Base-by-base conservation (phyloP, 1,139 yeast genomes). In the Suhomyces chickasaworum region DNA sequence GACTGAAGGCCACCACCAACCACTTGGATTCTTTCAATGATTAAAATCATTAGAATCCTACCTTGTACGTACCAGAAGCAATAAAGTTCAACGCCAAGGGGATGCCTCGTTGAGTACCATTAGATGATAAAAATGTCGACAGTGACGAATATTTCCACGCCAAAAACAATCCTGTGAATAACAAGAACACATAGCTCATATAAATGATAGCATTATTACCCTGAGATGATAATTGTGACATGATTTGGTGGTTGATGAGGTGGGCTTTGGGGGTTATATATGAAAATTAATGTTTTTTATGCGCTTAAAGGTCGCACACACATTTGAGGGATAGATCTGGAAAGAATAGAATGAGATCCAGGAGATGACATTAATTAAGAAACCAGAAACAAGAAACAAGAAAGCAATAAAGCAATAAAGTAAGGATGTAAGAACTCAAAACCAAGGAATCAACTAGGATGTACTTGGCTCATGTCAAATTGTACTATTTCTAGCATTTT, bases 71-170 rank as follows among this genome's bases (percentile, higher is more conserved):
- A 80, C 95, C 95, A 56, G 95, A 84, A 43, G 97, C 97, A 50
- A 89, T 81, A 61, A 89, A 89, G 63, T 89, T 89, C 51, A 89
- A 71, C 0, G 96, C 87, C 54, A 89, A 70, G 0, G 96, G 96
- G n/a, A 87, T 39, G 22, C 89, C 95, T 44, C 76, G 73, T 59
- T 88, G 90, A 3, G 96, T 84, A 15, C 93, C 87, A 65, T 89
- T 89, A 1, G 90, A 84, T 1, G 89, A 75, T 45, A 89, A 67
- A 58, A 86, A 89, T 2, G 81, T 75, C 37, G 74, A 71, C 44
- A 73, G 71, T 30, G 73, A 68, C 35, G 75, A 68, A 61, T 67
- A 81, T 53, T 63, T 72, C 65, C 78, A 69, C 0, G 90, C 90
- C 35, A 86, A 66, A 30, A 69, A 74, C 10, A 81, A 59, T 25